Evolutionary conservation across 1,139 yeast species (phyloP), one percentile per base, ranked within the genome.

Genomic region (Taphrina deformans): DNA sequence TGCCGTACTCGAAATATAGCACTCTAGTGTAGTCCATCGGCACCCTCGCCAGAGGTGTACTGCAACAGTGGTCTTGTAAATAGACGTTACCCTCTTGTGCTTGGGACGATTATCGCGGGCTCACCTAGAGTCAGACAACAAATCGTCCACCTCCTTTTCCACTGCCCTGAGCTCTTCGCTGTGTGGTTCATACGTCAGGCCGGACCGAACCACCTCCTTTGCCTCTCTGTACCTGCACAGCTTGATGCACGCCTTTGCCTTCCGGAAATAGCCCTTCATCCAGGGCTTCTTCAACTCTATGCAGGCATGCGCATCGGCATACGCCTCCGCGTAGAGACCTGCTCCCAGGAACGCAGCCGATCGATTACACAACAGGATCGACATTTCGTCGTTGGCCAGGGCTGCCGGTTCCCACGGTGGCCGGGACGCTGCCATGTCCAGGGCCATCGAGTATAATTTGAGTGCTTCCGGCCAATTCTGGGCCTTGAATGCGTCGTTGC

Each of bases 391-490:
- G 65, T 91, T 77, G 44, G 92, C 87, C 50, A 86, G 82, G 70
- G 85, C 91, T 72, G 91, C 88, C 10, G 92, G 80, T 75, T 93
- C 99, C 82, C 92, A 91, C 72, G 89, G 86, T 38, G 91, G 85
- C 75, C 98, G 83, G 70, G 89, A 85, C 68, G 83, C 78, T 21
- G 92, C 88, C 85, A 91, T 84, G 66, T 89, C 96, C 52, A 93
- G 79, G 0, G 96, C 97, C 67, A 90, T 79, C 9, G 86, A 76
- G 72, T 89, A 84, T 72, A 86, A 85, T 73, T 86, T 86, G 60
- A 84, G 83, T 1, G 97, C 91, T 18, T 90, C 97, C 3, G 78
- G 79, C 69, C 81, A 81, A 72, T 87, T 86, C 29, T 82, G 83
- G 60, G 80, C 79, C 72, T 86, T 84, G 73, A 89, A 81, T 9